These are phyloP conservation scores for Globisporangium takayamanum DNA, from an alignment of 352 stramenopile species.

Conservation along the genomic window DNA sequence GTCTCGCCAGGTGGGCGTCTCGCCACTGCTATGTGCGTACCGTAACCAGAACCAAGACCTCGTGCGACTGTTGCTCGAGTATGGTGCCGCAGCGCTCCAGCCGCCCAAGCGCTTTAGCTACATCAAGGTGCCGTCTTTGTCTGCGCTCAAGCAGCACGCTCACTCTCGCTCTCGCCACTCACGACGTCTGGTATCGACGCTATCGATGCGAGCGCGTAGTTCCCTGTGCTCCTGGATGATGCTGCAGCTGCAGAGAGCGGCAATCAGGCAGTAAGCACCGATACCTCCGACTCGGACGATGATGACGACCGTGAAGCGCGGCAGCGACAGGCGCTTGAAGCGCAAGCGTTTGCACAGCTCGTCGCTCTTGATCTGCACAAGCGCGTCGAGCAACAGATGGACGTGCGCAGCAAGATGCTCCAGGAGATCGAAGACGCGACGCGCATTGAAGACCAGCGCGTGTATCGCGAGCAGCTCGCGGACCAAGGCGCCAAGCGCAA, in stretches of 20 bases:
- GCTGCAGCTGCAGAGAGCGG: conserved; percentile 1
- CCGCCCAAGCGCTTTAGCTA: conserved; percentile 23
- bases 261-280: neutral
- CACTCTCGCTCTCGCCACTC: neutral
- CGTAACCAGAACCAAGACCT: conserved; percentile 40
- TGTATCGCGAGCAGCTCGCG: conserved; percentile 39
- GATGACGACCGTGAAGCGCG: neutral
- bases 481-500: conserved; percentile 40
- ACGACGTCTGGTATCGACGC: neutral
- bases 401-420: conserved; percentile 22
- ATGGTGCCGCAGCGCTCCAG: conserved; percentile 33
- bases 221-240: conserved; percentile 16
- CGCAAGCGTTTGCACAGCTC: conserved; percentile 11
- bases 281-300: neutral
- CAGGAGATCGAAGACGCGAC: conserved; percentile 27
- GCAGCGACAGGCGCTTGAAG: neutral
- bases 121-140: conserved; percentile 23
- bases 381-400: conserved; percentile 22
- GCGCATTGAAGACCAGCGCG: conserved; percentile 41
- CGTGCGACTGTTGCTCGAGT: conserved; percentile 36
- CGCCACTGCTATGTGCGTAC: conserved; percentile 51
- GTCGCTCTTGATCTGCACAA: conserved; percentile 16
- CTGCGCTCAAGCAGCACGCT: too few species aligned
- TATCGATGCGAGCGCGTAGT: conserved; percentile 6
- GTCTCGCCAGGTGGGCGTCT: conserved; percentile 22